Percentiles rank a stretch among this genome's conserved stretches.
Conservation (phyloP, 495 filamentous ascomycete species). For the Neurospora sublineolata region DNA sequence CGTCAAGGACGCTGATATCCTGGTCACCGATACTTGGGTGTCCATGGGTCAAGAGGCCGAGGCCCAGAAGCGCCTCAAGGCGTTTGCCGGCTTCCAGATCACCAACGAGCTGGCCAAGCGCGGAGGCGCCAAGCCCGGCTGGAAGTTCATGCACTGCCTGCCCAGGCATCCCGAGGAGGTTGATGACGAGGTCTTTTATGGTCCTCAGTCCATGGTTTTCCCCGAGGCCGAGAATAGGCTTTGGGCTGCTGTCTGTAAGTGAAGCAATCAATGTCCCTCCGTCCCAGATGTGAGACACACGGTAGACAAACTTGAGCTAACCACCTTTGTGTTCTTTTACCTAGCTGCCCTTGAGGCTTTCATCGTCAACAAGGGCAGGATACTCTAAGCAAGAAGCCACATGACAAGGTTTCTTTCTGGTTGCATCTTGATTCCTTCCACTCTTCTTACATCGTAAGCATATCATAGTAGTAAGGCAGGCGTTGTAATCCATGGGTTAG, state of each 20-base stretch:
- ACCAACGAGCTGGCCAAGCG: constrained; percentile 67
- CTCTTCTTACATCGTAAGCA: not conserved
- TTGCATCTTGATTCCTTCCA: not conserved
- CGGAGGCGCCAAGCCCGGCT: constrained; percentile 76
- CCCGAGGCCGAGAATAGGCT: constrained; percentile 87
- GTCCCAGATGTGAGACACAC: not conserved
- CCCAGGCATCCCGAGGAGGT: constrained; percentile 94
- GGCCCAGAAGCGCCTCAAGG: constrained; percentile 57
- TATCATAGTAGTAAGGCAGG: not conserved
- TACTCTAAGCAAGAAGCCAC: constrained; percentile 15
- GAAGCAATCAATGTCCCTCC: not conserved
- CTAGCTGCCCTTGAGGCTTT: constrained; percentile 73
- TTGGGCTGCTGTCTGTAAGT: constrained; percentile 70
- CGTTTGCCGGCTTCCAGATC: constrained; percentile 84
- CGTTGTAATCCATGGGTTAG: not conserved
- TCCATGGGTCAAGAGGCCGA: constrained; percentile 96
- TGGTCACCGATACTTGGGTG: constrained; percentile 95
- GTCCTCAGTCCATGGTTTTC: constrained; percentile 71
- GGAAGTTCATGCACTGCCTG: constrained; percentile 98
- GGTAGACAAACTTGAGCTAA: not conserved
- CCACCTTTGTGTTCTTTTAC: not conserved
- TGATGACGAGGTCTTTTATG: constrained; percentile 86
- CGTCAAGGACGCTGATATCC: constrained; percentile 73
- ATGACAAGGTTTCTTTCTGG: constrained; percentile 6
- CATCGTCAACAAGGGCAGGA: constrained; percentile 77